phyloP scores from a whole-genome alignment of 495 filamentous ascomycete genomes.

The Darksidea phi region DNA sequence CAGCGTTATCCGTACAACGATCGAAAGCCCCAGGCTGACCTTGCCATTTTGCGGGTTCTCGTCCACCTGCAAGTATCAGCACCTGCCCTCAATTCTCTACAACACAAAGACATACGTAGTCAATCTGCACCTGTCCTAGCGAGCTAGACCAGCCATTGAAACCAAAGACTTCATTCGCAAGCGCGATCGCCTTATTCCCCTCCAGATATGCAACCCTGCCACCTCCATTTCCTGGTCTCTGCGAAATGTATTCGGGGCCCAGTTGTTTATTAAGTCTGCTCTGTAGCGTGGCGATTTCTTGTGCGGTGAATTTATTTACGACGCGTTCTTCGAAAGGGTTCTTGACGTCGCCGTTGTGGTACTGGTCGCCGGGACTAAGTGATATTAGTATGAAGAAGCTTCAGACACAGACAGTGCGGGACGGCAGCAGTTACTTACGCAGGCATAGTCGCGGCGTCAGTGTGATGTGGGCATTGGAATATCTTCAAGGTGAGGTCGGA shows the following conservation, averaged over 20 bases:
- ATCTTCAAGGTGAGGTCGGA: constrained; percentile 7
- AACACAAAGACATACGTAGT: constrained; percentile 62
- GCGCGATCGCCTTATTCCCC: constrained; percentile 89
- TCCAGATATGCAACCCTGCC: constrained; percentile 87
- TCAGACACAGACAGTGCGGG: background rate
- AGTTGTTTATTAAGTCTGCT: constrained; percentile 84
- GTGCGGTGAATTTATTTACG: constrained; percentile 78
- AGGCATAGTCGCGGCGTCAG: constrained; percentile 27
- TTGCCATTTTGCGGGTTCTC: constrained; percentile 62
- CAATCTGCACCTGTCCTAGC: constrained; percentile 84
- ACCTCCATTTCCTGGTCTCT: constrained; percentile 74
- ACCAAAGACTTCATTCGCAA: constrained; percentile 97
- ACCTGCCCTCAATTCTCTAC: background rate
- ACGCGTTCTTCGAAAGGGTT: constrained; percentile 82
- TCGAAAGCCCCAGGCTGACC: constrained; percentile 77
- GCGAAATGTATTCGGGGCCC: constrained; percentile 94
- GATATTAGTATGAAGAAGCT: constrained; percentile 2
- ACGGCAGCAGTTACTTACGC: constrained; percentile 17
- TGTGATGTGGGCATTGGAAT: constrained; percentile 19
- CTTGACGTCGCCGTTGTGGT: constrained; percentile 44
- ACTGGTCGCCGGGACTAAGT: constrained; percentile 76
- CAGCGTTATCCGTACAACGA: constrained; percentile 83
- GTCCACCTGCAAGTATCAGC: constrained; percentile 54
- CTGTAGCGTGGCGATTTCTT: constrained; percentile 85
- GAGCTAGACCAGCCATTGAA: constrained; percentile 97